A percentile compares a stretch with the other conserved stretches of the same genome.
phyloP scores from a whole-genome alignment of 345 rosid species.

The Arabis alpina region DNA sequence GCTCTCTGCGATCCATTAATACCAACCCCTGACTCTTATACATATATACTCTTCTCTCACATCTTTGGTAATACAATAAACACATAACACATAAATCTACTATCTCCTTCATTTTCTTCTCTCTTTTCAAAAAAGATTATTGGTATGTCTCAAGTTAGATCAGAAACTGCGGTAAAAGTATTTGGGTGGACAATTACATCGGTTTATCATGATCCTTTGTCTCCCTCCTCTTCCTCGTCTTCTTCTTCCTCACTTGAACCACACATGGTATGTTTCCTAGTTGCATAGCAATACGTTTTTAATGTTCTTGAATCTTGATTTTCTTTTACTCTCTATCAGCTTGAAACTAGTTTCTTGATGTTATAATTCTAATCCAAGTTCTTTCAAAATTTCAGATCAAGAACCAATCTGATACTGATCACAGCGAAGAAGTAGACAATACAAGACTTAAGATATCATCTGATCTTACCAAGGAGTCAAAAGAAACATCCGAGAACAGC shows the following conservation, averaged over 20 bases:
- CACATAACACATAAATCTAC: constrained; percentile 24
- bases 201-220: no score
- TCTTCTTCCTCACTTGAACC: constrained; percentile 23
- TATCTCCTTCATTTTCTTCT: constrained; percentile 2
- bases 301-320: not conserved
- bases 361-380: constrained; percentile 17
- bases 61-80: constrained; percentile 20
- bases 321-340: not conserved
- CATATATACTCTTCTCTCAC: constrained; percentile 14
- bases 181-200: constrained; percentile 38
- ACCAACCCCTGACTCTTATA: constrained; percentile 29
- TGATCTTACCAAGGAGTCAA: constrained; percentile 38
- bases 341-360: constrained; percentile 21
- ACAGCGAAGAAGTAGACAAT: constrained; percentile 14
- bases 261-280: constrained; percentile 35
- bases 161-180: constrained; percentile 30
- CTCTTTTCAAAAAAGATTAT: constrained; percentile 11
- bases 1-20: constrained; percentile 32
- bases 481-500: constrained; percentile 47
- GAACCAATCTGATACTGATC: constrained; percentile 9
- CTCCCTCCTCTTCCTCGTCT: constrained; percentile 27
- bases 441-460: constrained; percentile 30
- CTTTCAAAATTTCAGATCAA: constrained; percentile 22
- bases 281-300: not conserved
- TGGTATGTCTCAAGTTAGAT: constrained; percentile 14